Conservation (phyloP, 2,329 filamentous ascomycete genomes). For the Penicillium italicum region DNA sequence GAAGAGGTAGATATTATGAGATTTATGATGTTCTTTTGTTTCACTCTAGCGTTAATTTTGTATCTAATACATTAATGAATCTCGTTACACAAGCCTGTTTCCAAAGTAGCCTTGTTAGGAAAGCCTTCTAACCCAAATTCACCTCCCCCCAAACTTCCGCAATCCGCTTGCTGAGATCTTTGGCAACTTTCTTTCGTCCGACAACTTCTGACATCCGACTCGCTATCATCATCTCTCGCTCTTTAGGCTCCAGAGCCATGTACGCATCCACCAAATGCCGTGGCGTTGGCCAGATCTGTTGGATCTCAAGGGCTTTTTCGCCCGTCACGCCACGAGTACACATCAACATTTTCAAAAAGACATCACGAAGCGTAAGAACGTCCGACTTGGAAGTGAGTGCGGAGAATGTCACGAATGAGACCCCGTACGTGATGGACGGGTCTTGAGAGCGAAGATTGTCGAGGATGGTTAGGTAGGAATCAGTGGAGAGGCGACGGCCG, state of each 20-base stretch:
- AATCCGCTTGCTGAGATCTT: slow-evolving; percentile 63
- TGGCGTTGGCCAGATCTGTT: slow-evolving; percentile 73
- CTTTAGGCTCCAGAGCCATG: slow-evolving; percentile 52
- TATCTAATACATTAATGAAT: neutral
- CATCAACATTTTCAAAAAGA: slow-evolving; percentile 84
- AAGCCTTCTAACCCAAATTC: slow-evolving; percentile 10
- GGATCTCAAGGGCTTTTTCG: slow-evolving; percentile 75
- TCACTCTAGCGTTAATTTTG: neutral
- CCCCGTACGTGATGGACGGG: slow-evolving; percentile 50
- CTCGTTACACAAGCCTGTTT: neutral
- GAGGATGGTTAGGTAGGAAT: slow-evolving; percentile 64
- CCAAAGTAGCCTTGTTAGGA: neutral
- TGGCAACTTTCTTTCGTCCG: slow-evolving; percentile 66
- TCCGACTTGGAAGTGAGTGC: slow-evolving; percentile 72
- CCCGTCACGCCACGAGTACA: slow-evolving; percentile 70
- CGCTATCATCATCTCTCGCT: slow-evolving; percentile 59
- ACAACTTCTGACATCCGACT: slow-evolving; percentile 56
- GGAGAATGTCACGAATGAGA: slow-evolving; percentile 69
- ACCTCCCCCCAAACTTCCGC: slow-evolving; percentile 65
- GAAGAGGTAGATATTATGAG: slow-evolving; percentile 4
- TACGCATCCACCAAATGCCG: slow-evolving; percentile 68
- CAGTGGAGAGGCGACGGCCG: slow-evolving; percentile 53
- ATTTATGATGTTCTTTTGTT: neutral
- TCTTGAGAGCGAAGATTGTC: slow-evolving; percentile 56
- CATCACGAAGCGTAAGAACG: slow-evolving; percentile 66